phyloP scores from a whole-genome alignment of 139 green algal species.

The Chlorella sp. region DNA sequence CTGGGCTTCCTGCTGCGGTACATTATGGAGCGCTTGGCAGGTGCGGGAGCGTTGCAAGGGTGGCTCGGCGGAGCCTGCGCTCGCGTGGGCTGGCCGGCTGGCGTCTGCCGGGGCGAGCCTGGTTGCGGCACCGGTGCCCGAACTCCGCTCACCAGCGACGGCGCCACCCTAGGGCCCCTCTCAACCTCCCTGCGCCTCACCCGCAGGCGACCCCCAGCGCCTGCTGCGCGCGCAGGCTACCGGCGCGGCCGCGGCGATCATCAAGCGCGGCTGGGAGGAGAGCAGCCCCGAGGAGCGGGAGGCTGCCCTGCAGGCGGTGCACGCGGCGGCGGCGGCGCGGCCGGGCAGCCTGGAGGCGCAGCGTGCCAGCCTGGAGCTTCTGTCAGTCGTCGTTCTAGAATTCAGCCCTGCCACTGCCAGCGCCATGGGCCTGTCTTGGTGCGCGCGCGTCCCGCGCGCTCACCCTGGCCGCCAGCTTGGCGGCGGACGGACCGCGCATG shows the following conservation, averaged over 20 bases:
- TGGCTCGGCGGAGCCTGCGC: neutral
- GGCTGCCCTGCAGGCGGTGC: constrained; percentile 46
- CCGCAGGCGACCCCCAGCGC: constrained; percentile 19
- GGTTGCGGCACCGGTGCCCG: neutral
- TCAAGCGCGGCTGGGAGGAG: constrained; percentile 79
- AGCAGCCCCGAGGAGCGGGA: constrained; percentile 16
- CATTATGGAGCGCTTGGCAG: constrained; percentile 28
- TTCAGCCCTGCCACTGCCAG: constrained; percentile 73
- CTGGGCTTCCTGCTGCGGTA: constrained; percentile 59
- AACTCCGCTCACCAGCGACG: neutral
- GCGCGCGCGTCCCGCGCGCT: neutral
- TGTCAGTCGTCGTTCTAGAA: constrained; percentile 74
- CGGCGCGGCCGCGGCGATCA: constrained; percentile 53
- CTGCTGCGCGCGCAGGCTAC: constrained; percentile 45
- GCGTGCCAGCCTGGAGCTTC: constrained; percentile 30
- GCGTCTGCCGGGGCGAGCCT: too few relatives aligned
- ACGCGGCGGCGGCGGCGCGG: constrained; percentile 1
- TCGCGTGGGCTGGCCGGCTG: neutral
- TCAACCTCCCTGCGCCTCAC: too few relatives aligned
- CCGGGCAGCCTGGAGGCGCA: constrained; percentile 15
- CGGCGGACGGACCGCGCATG: neutral
- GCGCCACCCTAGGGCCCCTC: too few relatives aligned
- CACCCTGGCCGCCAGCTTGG: neutral
- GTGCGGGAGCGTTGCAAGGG: neutral
- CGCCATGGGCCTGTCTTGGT: constrained; percentile 73